These are phyloP conservation scores for Scheffersomyces parashehatae DNA, from an alignment of 1,139 yeast genomes.

Conservation along the genomic window DNA sequence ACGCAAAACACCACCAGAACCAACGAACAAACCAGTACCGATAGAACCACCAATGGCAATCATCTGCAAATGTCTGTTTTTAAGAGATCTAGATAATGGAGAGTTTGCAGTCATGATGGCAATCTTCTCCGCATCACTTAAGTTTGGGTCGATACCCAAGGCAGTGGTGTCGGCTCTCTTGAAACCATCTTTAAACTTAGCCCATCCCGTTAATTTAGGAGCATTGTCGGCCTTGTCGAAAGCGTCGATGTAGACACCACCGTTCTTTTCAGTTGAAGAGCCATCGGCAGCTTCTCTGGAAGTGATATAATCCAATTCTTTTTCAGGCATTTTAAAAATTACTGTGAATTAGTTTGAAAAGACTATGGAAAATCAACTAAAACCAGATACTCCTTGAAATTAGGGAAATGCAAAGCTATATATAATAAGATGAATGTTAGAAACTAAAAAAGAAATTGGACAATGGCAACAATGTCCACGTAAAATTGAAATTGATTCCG, in stretches of 20 bases:
- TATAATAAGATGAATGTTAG: too few relatives aligned
- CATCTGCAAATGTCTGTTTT: constrained; percentile 71
- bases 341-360: too few relatives aligned
- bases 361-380: background rate
- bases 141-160: constrained; percentile 63
- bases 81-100: constrained; percentile 66
- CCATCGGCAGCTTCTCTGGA: constrained; percentile 39
- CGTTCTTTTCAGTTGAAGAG: constrained; percentile 39
- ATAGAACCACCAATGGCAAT: constrained; percentile 88
- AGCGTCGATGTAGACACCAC: constrained; percentile 46
- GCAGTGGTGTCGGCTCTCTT: constrained; percentile 50
- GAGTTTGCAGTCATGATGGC: constrained; percentile 67
- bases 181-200: constrained; percentile 54
- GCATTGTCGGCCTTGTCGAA: constrained; percentile 30
- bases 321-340: constrained; percentile 33
- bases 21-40: constrained; percentile 80
- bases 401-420: background rate
- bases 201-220: constrained; percentile 37
- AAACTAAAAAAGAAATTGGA: too few relatives aligned
- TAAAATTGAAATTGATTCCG: too few relatives aligned
- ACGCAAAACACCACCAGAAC: constrained; percentile 66
- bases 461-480: too few relatives aligned
- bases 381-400: background rate
- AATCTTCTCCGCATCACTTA: constrained; percentile 67
- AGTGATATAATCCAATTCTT: constrained; percentile 44